Conservation (phyloP, 352 stramenopile genomes). For the Phytophthora crassamura region DNA sequence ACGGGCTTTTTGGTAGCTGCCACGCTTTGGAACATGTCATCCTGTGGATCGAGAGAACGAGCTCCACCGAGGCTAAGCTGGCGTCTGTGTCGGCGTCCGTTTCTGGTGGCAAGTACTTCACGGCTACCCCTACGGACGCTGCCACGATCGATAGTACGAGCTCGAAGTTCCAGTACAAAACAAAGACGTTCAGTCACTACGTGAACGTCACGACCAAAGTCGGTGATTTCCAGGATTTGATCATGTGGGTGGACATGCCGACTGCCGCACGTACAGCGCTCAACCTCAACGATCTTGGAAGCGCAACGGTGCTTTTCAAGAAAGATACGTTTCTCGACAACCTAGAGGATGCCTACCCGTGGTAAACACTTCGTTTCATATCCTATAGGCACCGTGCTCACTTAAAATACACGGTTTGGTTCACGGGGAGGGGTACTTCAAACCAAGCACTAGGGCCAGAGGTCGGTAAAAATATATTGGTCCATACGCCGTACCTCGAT, state of each 20-base stretch:
- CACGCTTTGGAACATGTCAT: slow-evolving; percentile 23
- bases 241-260: slow-evolving; percentile 28
- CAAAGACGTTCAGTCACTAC: slow-evolving; percentile 24
- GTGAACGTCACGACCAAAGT: slow-evolving; percentile 26
- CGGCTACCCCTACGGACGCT: slow-evolving; percentile 4
- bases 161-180: slow-evolving; percentile 24
- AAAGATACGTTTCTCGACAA: slow-evolving; percentile 31
- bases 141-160: slow-evolving; percentile 23
- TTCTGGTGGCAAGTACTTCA: slow-evolving; percentile 21
- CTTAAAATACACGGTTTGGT: no score
- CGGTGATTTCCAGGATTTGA: slow-evolving; percentile 30
- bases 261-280: slow-evolving; percentile 28
- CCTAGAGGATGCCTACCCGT: slow-evolving; percentile 23
- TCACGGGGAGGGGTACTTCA: no score
- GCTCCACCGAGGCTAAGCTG: neutral
- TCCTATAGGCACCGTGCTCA: no score
- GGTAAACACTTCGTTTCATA: neutral
- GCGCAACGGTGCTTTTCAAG: slow-evolving; percentile 36
- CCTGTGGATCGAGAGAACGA: slow-evolving; percentile 10
- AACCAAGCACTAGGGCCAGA: no score
- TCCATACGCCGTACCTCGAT: no score
- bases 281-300: slow-evolving; percentile 35
- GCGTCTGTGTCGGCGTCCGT: slow-evolving; percentile 8
- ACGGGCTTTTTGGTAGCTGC: slow-evolving; percentile 4
- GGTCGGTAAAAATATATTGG: no score